Conservation (phyloP, 78 protist species). For the Andalucia godoyi region DNA sequence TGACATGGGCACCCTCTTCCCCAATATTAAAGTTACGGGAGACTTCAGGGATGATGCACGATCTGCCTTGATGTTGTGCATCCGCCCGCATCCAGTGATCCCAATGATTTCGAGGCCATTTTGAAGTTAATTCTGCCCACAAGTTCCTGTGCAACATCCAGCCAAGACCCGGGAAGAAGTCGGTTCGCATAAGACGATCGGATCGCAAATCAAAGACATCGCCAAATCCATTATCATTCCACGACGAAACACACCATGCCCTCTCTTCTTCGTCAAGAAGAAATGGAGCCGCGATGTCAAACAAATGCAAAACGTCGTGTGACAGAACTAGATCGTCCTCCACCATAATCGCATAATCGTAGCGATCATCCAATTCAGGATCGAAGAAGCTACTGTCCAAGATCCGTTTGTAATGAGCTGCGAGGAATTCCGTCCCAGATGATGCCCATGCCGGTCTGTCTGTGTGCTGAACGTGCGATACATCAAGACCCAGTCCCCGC, state of each 20-base stretch:
- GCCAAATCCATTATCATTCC: slow-evolving; percentile 55
- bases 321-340: slow-evolving; percentile 36
- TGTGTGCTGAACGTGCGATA: no score
- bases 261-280: slow-evolving; percentile 27
- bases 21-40: slow-evolving; percentile 36
- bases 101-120: slow-evolving; percentile 28
- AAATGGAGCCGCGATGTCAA: slow-evolving; percentile 20
- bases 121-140: slow-evolving; percentile 4
- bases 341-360: slow-evolving; percentile 16
- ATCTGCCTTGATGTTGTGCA: neutral
- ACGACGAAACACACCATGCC: slow-evolving; percentile 36
- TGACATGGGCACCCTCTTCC: neutral
- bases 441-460: no score
- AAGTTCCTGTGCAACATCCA: slow-evolving; percentile 21
- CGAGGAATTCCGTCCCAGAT: no score
- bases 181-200: neutral
- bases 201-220: neutral
- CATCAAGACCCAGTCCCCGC: no score
- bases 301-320: slow-evolving; percentile 36
- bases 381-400: neutral
- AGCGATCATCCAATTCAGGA: neutral
- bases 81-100: slow-evolving; percentile 44
- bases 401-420: slow-evolving; percentile 7
- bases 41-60: slow-evolving; percentile 22
- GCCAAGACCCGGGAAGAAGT: slow-evolving; percentile 58